phyloP scores from a whole-genome alignment of 1,284 basidiomycete species.

The Trichosporon sp. region DNA sequence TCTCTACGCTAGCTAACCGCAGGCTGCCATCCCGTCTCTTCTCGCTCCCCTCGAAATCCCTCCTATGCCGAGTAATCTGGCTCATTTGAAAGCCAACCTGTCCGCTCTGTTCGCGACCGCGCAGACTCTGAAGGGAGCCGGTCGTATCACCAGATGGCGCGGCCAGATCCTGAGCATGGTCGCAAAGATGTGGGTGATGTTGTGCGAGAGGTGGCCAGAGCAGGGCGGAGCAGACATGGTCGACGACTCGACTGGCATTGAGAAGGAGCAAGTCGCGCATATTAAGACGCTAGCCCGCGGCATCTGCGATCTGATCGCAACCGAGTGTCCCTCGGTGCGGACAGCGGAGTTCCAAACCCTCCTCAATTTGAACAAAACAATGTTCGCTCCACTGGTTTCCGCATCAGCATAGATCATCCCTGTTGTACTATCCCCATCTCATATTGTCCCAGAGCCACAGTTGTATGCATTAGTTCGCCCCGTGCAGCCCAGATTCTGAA shows the following conservation, averaged over 20 bases:
- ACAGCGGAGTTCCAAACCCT: slow-evolving; percentile 28
- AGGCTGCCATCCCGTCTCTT: slow-evolving; percentile 52
- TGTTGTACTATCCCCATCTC: neutral
- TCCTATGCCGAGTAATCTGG: slow-evolving; percentile 40
- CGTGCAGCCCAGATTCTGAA: neutral
- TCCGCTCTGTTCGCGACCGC: slow-evolving; percentile 42
- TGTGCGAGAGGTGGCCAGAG: slow-evolving; percentile 37
- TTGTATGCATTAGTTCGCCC: slow-evolving; percentile 1
- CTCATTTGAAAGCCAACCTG: slow-evolving; percentile 49
- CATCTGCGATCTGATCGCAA: slow-evolving; percentile 27
- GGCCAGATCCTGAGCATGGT: slow-evolving; percentile 53
- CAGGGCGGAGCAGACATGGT: neutral
- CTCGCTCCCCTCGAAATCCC: slow-evolving; percentile 49
- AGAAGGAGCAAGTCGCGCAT: neutral
- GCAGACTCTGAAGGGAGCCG: slow-evolving; percentile 36
- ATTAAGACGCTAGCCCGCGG: slow-evolving; percentile 21
- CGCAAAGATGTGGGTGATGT: slow-evolving; percentile 42
- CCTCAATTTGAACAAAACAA: slow-evolving; percentile 22
- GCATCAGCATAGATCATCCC: neutral
- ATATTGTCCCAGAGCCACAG: neutral
- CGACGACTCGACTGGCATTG: neutral
- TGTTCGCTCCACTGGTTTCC: slow-evolving; percentile 31
- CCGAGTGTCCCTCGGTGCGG: slow-evolving; percentile 28
- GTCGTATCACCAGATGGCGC: slow-evolving; percentile 47
- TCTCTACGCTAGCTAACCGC: neutral